Conservation (phyloP, 768 basidiomycete species). For the Tricholoma flavovirens region DNA sequence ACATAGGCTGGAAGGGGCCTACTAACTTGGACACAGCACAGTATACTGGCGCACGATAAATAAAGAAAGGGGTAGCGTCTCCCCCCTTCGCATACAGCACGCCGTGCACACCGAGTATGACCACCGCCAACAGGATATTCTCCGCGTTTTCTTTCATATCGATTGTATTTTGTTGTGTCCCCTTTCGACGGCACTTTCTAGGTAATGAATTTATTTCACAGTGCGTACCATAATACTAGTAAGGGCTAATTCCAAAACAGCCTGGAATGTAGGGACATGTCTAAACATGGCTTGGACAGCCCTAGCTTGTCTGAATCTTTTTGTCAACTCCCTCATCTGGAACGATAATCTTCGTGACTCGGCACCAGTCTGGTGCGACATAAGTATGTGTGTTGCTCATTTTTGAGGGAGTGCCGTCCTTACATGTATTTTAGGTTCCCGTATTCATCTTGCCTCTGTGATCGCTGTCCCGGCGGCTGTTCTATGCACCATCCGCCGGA, state of each 20-base stretch:
- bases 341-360: constrained; percentile 28
- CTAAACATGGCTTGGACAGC: constrained; percentile 46
- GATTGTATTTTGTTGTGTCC: not conserved
- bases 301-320: constrained; percentile 32
- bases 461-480: not conserved
- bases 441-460: not conserved
- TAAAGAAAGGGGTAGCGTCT: too few relatives aligned
- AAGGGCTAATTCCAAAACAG: constrained; percentile 8
- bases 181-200: not conserved
- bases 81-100: too few relatives aligned
- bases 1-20: too few relatives aligned
- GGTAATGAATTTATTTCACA: not conserved
- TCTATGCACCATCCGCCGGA: not conserved
- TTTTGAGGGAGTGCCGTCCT: not conserved
- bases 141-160: not conserved
- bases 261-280: constrained; percentile 49
- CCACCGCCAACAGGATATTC: not conserved
- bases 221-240: not conserved
- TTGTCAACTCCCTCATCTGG: constrained; percentile 50
- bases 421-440: not conserved
- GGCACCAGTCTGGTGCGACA: constrained; percentile 33
- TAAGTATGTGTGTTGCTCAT: not conserved
- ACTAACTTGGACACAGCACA: too few relatives aligned
- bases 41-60: too few relatives aligned
- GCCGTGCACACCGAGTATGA: not conserved